Percentiles rank a stretch among this genome's conserved stretches.
These are phyloP conservation scores for Neonectria magnoliae DNA, from an alignment of 2,329 filamentous ascomycete genomes.

Conservation along the genomic window DNA sequence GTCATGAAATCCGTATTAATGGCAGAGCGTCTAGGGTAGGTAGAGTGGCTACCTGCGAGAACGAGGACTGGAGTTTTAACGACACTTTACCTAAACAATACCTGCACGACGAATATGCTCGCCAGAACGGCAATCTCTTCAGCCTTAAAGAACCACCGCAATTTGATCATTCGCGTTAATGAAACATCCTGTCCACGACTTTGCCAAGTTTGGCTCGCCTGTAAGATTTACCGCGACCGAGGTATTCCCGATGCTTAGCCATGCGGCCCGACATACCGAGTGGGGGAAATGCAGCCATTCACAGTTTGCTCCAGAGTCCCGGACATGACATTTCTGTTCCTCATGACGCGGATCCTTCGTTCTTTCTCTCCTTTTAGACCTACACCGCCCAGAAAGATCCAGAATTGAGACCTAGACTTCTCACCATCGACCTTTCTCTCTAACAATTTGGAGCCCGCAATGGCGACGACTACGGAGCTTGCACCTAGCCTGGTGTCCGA, in stretches of 20 bases:
- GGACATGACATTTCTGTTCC: neutral
- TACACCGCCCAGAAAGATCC: neutral
- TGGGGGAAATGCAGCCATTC: neutral
- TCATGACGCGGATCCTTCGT: neutral
- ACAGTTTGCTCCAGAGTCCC: neutral
- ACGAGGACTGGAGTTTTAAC: too few relatives aligned
- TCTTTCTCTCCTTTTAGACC: neutral
- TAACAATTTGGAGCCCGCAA: neutral
- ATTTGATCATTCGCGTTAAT: too few relatives aligned
- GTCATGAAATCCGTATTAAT: too few relatives aligned
- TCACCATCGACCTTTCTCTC: neutral
- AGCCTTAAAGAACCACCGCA: too few relatives aligned
- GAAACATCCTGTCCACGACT: too few relatives aligned
- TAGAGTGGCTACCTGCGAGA: too few relatives aligned
- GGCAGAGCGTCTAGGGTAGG: too few relatives aligned
- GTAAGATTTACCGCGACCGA: neutral
- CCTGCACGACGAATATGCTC: too few relatives aligned
- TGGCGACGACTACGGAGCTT: constrained; percentile 17
- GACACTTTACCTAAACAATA: too few relatives aligned
- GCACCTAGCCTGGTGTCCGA: constrained; percentile 11
- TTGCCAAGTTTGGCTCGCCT: too few relatives aligned
- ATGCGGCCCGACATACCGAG: constrained; percentile 7
- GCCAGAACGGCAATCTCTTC: too few relatives aligned
- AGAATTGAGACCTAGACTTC: neutral
- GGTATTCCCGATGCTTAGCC: constrained; percentile 5